Percentiles rank a stretch among this genome's conserved stretches.
These are phyloP conservation scores for Fusarium tuaranense DNA, from an alignment of 2,329 filamentous ascomycete species.

Conservation along the genomic window DNA sequence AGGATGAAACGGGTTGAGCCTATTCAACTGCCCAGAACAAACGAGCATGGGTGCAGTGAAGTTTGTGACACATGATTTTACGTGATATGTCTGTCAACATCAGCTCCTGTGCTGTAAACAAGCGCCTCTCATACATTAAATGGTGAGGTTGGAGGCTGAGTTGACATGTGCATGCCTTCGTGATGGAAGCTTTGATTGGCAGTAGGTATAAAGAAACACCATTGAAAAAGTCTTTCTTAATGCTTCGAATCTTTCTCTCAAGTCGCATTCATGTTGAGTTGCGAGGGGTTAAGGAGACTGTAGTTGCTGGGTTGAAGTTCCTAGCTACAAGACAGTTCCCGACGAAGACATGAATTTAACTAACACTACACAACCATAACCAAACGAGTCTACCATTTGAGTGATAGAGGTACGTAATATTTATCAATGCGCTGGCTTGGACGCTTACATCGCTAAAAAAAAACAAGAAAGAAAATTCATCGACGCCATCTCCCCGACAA, in stretches of 20 bases:
- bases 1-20: not conserved
- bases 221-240: not conserved
- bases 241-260: not conserved
- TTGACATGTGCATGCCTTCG: not conserved
- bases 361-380: not conserved
- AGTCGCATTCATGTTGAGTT: not conserved
- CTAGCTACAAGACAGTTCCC: not conserved
- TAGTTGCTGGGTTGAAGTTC: not conserved
- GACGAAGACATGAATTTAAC: not conserved
- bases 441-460: not conserved
- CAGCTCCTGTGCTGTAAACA: not conserved
- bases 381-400: too few species aligned
- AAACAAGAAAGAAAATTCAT: too few species aligned
- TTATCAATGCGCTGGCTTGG: not conserved
- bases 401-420: too few species aligned
- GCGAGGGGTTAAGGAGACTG: not conserved
- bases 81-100: not conserved
- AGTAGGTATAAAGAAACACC: not conserved
- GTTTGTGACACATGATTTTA: not conserved
- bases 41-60: not conserved
- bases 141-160: not conserved
- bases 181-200: not conserved
- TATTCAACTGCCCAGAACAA: too few species aligned
- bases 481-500: not conserved
- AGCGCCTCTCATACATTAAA: too few species aligned